These are phyloP conservation scores for Stemphylium vesicarium DNA, from an alignment of 2,329 filamentous ascomycete genomes.

Conservation along the genomic window DNA sequence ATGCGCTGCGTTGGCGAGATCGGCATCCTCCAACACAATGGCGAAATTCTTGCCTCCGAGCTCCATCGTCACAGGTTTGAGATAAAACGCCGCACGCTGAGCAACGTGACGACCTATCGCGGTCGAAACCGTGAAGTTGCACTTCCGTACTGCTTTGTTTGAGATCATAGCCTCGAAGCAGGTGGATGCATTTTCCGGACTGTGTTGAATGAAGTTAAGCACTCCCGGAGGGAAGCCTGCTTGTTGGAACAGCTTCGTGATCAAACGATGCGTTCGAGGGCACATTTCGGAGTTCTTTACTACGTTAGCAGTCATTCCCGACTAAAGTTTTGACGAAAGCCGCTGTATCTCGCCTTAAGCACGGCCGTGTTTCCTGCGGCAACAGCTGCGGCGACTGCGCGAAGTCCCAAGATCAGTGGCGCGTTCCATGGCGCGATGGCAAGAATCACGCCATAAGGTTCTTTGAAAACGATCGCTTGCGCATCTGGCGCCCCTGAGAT, in stretches of 20 bases:
- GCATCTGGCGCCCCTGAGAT: background rate
- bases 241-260: conserved; percentile 42
- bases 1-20: conserved; percentile 75
- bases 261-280: conserved; percentile 4
- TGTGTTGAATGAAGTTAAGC: conserved; percentile 69
- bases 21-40: conserved; percentile 78
- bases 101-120: conserved; percentile 2
- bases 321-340: too few species aligned
- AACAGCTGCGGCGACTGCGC: conserved; percentile 54
- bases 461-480: conserved; percentile 9
- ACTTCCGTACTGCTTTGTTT: conserved; percentile 65
- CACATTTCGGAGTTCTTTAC: conserved; percentile 5
- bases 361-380: conserved; percentile 31
- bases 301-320: too few species aligned
- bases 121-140: conserved; percentile 73
- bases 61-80: conserved; percentile 68
- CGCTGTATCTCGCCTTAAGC: conserved; percentile 19
- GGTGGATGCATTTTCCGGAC: conserved; percentile 59
- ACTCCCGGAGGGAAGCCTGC: conserved; percentile 77
- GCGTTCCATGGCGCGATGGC: conserved; percentile 17
- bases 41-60: conserved; percentile 82
- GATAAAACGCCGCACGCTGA: conserved; percentile 1
- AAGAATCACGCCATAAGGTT: conserved; percentile 13
- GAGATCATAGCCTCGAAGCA: conserved; percentile 73
- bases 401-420: conserved; percentile 9